Base-by-base conservation (phyloP, 208 protist species). In the Trypanosomatidae sp. region DNA sequence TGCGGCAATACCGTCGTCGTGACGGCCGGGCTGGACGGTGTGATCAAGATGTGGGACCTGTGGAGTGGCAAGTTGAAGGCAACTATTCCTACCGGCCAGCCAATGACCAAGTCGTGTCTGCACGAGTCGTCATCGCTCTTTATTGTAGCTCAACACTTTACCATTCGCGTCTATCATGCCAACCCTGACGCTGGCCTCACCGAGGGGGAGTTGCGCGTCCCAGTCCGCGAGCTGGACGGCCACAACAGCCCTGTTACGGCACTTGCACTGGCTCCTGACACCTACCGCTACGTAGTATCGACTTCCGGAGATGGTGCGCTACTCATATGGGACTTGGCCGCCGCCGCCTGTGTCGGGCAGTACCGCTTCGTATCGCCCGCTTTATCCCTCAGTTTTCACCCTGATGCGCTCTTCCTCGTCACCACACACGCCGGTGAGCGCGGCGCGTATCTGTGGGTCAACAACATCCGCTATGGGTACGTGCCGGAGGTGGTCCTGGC, bases 381-480 rank as follows among this genome's bases (percentile, higher is more conserved):
- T 41, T 71, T 86, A 3, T 95, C 90, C n/a, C 83, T 97, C 66
- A 76, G 74, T 46, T 97, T 95, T 80, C 89, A 95, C 69, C 91
- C 93, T 17, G 89, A 94, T 70, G 91, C 87, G 15, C 86, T 94
- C 19, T 97, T 97, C 74, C 79, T 97, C 59, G 78, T 85, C 55
- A 95, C 90, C 41, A 93, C 88, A 46, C 93, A 97, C 76, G 83
- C 86, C 30, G 93, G 89, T 28, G 88, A 97, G 79, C 81, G 86
- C 49, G 93, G 93, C 22, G 84, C 88, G 17, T 93, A 93, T 59
- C 68, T 96, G 59, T 97, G 93, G 93, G 83, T 87, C 28, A 97
- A 95, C 79, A 93, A 95, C 80, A 79, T 97, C 52, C 91, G 91
- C 75, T 97, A 97, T 74, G 93, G 93, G 22, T 91, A 89, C 73